Base-by-base conservation (phyloP, 495 filamentous ascomycete species). In the Hypoxylon crocopeplum region DNA sequence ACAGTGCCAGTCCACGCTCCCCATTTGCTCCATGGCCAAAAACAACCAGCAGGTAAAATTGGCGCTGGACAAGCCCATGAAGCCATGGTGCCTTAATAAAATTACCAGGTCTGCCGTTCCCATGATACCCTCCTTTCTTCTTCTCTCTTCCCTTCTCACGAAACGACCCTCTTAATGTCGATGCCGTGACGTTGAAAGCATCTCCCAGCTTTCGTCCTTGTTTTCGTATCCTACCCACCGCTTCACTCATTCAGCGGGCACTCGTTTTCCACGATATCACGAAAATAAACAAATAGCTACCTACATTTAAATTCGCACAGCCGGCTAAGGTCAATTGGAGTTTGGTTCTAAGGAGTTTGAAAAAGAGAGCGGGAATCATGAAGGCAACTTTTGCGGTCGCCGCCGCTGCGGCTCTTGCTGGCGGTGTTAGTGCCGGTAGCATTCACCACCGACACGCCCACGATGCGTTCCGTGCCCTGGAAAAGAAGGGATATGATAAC, bases 241-340 rank as follows among this genome's bases (percentile, higher is more conserved):
- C 91, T 93, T 93, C 91, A 93, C 88, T 95, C 91, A 69, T 95
- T 95, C 80, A 93, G 91, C 91, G 90, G 91, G 88, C 89, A 88
- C 79, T 93, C 90, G 76, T 91, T 92, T 77, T n/a, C 67, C 59
- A 64, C 61, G 61, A 64, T 29, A 71, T 74, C 63, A 64, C 65
- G 57, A 68, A 66, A 71, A 57, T 58, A 64, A 70, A 69, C 69
- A 82, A 64, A 58, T 40, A 53, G 45, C 54, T 56, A 52, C 27
- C 56, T 66, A 60, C 60, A 65, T 52, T 64, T 45, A 17, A 64
- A 64, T 49, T 50, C 38, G 50, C 46, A 50, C 50, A 48, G 16
- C 30, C 40, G 51, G 38, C 39, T n/a, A 34, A 34, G 40, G 27
- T 51, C 32, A 40, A 27, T 58, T 55, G 45, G 44, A 56, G 27